Conservation (phyloP, 163 green algal species). For the Scenedesmus sp. region DNA sequence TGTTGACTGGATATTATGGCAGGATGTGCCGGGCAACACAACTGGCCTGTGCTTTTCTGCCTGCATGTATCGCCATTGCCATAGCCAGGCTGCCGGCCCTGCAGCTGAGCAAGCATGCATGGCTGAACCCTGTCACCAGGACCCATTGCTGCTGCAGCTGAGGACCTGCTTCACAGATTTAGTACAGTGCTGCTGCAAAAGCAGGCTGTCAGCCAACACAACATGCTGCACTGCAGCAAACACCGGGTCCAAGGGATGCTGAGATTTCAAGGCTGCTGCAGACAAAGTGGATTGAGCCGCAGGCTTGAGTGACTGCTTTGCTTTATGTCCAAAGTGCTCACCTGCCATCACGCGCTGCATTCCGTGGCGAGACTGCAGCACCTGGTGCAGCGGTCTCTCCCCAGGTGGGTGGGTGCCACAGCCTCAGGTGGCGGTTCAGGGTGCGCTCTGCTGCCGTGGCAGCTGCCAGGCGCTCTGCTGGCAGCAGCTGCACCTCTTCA, state of each 20-base stretch:
- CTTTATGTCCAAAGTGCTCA: not conserved
- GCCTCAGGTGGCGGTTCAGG: not conserved
- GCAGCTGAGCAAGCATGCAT: too few species aligned
- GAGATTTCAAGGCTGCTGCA: not conserved
- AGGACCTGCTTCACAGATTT: too few species aligned
- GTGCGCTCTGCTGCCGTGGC: not conserved
- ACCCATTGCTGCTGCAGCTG: too few species aligned
- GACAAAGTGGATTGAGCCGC: not conserved
- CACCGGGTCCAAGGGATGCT: too few species aligned
- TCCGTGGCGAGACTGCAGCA: not conserved
- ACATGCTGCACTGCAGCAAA: not conserved
- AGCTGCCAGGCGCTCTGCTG: not conserved
- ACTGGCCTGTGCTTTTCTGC: too few species aligned
- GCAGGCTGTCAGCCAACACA: not conserved
- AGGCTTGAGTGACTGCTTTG: not conserved
- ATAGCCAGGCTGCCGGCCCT: too few species aligned
- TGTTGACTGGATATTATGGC: too few species aligned
- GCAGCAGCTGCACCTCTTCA: not conserved
- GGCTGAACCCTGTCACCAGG: too few species aligned
- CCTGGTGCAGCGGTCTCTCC: slow-evolving; percentile 8
- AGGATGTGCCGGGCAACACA: too few species aligned
- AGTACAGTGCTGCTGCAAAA: too few species aligned
- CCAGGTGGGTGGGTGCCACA: slow-evolving; percentile 5
- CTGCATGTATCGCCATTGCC: too few species aligned
- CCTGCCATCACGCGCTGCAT: not conserved